Conservation (phyloP, 805 yeast species). For the Candida oleophila region DNA sequence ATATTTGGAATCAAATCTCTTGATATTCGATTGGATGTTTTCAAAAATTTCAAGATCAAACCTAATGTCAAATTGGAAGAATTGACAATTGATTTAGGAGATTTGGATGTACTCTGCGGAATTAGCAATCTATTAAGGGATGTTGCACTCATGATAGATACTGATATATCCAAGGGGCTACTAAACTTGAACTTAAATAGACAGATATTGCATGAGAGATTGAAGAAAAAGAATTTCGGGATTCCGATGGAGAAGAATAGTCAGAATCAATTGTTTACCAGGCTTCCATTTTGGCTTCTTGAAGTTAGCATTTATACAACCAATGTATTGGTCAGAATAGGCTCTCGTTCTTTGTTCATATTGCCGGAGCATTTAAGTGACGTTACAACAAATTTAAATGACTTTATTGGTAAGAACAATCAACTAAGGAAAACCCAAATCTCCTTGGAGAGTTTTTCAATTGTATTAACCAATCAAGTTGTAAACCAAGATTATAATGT, state of each 20-base stretch:
- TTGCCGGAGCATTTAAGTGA: constrained; percentile 12
- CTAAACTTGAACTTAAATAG: constrained; percentile 27
- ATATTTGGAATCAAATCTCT: constrained; percentile 20
- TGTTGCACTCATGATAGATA: constrained; percentile 21
- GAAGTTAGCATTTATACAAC: constrained; percentile 18
- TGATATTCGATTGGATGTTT: constrained; percentile 20
- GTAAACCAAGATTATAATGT: neutral
- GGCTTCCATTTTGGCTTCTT: constrained; percentile 35
- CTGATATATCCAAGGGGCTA: constrained; percentile 25
- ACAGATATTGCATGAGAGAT: constrained; percentile 14
- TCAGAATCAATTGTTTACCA: constrained; percentile 12
- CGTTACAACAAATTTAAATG: constrained; percentile 1
- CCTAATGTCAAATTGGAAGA: constrained; percentile 18
- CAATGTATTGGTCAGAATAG: constrained; percentile 23
- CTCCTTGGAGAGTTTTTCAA: constrained; percentile 11
- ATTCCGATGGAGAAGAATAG: neutral
- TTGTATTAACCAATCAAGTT: constrained; percentile 7
- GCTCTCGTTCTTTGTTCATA: constrained; percentile 40
- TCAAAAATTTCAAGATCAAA: constrained; percentile 27
- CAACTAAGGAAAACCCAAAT: constrained; percentile 19
- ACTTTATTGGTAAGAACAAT: constrained; percentile 16
- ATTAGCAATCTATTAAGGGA: constrained; percentile 27
- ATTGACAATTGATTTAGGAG: constrained; percentile 23
- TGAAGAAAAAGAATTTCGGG: neutral
- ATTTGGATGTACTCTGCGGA: constrained; percentile 31